Evolutionary conservation across 1,139 yeast genomes (phyloP).

Genomic region (Sugiyamaella grinbergsii): DNA sequence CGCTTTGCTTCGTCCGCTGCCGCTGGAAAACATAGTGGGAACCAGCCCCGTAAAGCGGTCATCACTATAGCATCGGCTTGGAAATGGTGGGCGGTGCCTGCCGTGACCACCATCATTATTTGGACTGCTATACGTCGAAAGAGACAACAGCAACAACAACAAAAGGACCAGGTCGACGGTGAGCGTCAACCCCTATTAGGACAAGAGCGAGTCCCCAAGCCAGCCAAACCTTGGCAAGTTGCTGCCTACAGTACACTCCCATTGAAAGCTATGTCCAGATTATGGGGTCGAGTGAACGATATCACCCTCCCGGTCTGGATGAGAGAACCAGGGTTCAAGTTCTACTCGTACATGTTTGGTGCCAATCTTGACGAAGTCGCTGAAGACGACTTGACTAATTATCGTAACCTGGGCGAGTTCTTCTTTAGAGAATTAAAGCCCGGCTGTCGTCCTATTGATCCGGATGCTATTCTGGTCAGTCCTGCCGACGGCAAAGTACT

Average conservation of each 20-base stretch:
- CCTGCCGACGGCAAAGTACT: conserved; percentile 95
- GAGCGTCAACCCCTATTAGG: conserved; percentile 26
- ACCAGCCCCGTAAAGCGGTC: background rate
- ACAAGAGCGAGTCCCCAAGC: conserved; percentile 48
- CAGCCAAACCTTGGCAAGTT: conserved; percentile 82
- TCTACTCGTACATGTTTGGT: conserved; percentile 81
- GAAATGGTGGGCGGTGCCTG: conserved; percentile 71
- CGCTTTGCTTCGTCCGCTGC: conserved; percentile 21
- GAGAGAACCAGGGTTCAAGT: conserved; percentile 75
- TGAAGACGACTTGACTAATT: conserved; percentile 74
- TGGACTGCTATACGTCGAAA: conserved; percentile 62
- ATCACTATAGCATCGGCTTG: conserved; percentile 9
- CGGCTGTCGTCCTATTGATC: conserved; percentile 75
- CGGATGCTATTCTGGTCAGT: conserved; percentile 62
- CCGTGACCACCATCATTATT: conserved; percentile 58
- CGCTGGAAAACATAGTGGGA: conserved; percentile 4
- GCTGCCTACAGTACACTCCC: conserved; percentile 91
- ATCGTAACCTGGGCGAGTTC: conserved; percentile 82
- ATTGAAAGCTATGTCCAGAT: conserved; percentile 81
- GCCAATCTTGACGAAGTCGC: conserved; percentile 88
- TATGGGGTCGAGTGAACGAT: conserved; percentile 92
- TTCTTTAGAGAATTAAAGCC: conserved; percentile 83
- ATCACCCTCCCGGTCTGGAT: conserved; percentile 86
- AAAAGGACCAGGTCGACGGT: conserved; percentile 22
- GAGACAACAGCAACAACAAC: conserved; percentile 21